These are phyloP conservation scores for Talaromyces sp. DNA, from an alignment of 2,329 filamentous ascomycete genomes.

Conservation along the genomic window DNA sequence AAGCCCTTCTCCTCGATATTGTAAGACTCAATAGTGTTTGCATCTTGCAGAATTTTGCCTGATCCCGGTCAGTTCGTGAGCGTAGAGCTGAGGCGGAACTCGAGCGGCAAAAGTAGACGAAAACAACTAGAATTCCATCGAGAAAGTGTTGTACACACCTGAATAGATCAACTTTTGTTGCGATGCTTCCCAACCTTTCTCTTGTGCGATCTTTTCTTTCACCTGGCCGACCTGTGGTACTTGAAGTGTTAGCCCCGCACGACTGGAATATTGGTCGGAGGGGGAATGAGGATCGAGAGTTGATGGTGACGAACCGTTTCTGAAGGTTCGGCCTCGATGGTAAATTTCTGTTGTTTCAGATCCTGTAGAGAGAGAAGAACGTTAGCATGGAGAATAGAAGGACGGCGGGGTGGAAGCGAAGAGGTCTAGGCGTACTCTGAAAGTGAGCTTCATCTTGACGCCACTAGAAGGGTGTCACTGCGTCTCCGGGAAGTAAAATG, in stretches of 20 bases:
- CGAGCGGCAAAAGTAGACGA: background rate
- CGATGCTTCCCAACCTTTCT: constrained; percentile 91
- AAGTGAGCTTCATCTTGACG: constrained; percentile 64
- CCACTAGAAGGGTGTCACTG: constrained; percentile 24
- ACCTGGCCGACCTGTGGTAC: constrained; percentile 70
- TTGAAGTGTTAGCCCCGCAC: constrained; percentile 36
- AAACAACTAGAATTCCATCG: background rate
- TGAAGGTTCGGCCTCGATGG: constrained; percentile 87
- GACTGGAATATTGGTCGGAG: constrained; percentile 15
- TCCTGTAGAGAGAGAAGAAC: constrained; percentile 57
- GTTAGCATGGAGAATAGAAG: constrained; percentile 21
- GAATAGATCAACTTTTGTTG: constrained; percentile 97
- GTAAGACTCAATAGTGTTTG: constrained; percentile 92
- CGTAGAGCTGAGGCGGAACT: background rate
- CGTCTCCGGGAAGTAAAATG: constrained; percentile 3
- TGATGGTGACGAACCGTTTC: constrained; percentile 67
- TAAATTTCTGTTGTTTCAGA: constrained; percentile 98
- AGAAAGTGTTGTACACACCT: constrained; percentile 54
- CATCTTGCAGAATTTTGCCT: constrained; percentile 99
- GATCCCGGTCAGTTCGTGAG: constrained; percentile 15
- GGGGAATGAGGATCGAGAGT: constrained; percentile 13
- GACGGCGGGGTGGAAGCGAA: background rate
- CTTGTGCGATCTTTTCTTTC: constrained; percentile 85
- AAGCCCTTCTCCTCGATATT: constrained; percentile 99
- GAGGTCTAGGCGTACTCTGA: constrained; percentile 54